Base-by-base conservation (phyloP, 768 basidiomycete species). In the Phanerodontia chrysosporium region DNA sequence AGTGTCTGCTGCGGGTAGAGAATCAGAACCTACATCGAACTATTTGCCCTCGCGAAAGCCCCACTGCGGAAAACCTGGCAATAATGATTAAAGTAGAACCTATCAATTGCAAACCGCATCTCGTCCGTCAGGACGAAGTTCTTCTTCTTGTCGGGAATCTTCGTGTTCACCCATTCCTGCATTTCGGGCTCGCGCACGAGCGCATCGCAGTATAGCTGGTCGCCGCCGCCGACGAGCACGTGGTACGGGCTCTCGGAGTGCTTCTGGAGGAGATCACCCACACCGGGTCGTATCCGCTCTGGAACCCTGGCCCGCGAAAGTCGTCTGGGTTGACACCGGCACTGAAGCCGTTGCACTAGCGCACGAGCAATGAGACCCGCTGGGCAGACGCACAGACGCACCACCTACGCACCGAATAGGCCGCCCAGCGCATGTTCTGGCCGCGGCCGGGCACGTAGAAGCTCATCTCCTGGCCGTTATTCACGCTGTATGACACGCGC, bases 231-330 rank as follows among this genome's bases (percentile, higher is more conserved):
- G 6, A 97, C 87, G 35, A 98, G 78, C n/a, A 79, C 84, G 67
- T 99, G 96, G 69, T 94, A 94, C 0, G 96, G 95, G 58, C 77
- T 75, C 66, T 84, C 81, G 1, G 81, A 78, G 65, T 98, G 97
- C 66, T 89, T 86, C 45, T 83, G 75, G 25, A 98, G 81, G n/a
- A 99, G 74, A 73, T 99, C 95, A 85, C 79, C 96, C 96, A 99
- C 12, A 98, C 83, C 7, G 92, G 93, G 70, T 95, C 95, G 65
- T 89, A 92, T 0, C 92, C 93, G 51, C 75, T 85, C 62, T 80
- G 85, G 67, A 85, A 95, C 0, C 90, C 89, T 9, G 89, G 89
- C 2, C 88, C 85, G 42, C 84, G 81, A 70, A 95, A 95, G 35
- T 91, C 90, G 62, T 92, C 89, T 57, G 88, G 86, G 66, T 96